These are phyloP conservation scores for Neopestalotiopsis sp. DNA, from an alignment of 2,329 filamentous ascomycete genomes.

Conservation along the genomic window DNA sequence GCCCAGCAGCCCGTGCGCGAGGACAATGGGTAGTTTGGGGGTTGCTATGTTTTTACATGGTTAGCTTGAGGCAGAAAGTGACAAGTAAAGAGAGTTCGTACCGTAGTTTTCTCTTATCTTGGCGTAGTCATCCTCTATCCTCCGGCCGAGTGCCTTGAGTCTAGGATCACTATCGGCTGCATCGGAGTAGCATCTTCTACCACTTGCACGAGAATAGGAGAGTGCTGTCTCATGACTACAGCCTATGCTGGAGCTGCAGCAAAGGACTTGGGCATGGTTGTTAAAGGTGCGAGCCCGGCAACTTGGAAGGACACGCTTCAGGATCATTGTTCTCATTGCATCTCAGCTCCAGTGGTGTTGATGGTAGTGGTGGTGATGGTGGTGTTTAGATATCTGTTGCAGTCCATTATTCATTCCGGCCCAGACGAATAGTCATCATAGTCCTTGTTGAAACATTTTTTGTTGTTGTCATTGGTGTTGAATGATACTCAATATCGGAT, in stretches of 20 bases:
- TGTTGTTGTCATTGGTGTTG: not conserved
- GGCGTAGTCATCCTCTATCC: slow-evolving; percentile 54
- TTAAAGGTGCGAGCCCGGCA: not conserved
- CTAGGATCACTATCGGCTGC: slow-evolving; percentile 41
- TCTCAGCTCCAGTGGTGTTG: not conserved
- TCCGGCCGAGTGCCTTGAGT: slow-evolving; percentile 43
- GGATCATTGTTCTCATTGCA: not conserved
- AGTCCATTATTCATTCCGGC: not conserved
- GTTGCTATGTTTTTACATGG: slow-evolving; percentile 43
- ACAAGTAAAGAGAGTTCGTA: slow-evolving; percentile 27
- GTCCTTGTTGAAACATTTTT: not conserved
- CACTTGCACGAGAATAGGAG: not conserved
- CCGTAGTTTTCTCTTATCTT: slow-evolving; percentile 49
- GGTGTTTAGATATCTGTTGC: not conserved
- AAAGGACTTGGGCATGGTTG: not conserved
- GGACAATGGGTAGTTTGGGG: slow-evolving; percentile 66
- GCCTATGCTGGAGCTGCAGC: not conserved
- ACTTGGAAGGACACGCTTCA: slow-evolving; percentile 1
- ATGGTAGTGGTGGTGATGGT: not conserved
- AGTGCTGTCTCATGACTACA: not conserved
- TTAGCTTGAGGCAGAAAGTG: slow-evolving; percentile 7
- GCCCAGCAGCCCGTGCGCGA: slow-evolving; percentile 69
- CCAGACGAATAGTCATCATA: not conserved
- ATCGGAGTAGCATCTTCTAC: slow-evolving; percentile 22
- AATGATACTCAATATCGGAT: not conserved